These are phyloP conservation scores for Escallonia rubra DNA, from an alignment of 129 eudicot species.

Conservation along the genomic window DNA sequence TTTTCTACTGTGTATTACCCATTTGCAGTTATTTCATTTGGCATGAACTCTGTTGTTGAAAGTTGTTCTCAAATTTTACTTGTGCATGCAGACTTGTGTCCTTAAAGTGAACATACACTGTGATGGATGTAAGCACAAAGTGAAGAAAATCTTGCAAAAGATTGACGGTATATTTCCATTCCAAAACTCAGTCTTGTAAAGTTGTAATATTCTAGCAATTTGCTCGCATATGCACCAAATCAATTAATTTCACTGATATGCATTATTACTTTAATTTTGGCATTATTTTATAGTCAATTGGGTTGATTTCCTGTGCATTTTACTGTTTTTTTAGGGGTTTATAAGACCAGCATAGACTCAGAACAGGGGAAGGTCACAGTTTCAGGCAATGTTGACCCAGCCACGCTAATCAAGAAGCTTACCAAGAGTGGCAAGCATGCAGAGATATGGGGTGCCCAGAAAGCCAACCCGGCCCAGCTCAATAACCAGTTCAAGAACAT, in stretches of 20 bases:
- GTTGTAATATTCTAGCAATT: no score
- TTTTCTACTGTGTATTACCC: not conserved
- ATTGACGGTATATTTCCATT: slow-evolving; percentile 62
- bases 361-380: slow-evolving; percentile 83
- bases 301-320: not conserved
- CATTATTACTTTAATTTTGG: no score
- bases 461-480: slow-evolving; percentile 21
- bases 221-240: no score
- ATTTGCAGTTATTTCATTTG: not conserved
- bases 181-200: slow-evolving; percentile 11
- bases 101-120: slow-evolving; percentile 95
- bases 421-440: slow-evolving; percentile 75
- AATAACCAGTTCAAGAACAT: slow-evolving; percentile 43
- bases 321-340: slow-evolving; percentile 46
- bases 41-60: no score
- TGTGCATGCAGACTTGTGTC: slow-evolving; percentile 83
- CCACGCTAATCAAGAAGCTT: slow-evolving; percentile 69
- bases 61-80: slow-evolving; percentile 27
- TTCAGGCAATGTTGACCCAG: slow-evolving; percentile 62
- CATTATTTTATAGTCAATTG: no score
- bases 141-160: slow-evolving; percentile 96
- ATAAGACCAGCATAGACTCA: slow-evolving; percentile 57
- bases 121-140: slow-evolving; percentile 96
- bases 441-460: slow-evolving; percentile 60
- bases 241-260: no score